Evolutionary conservation across 306 rosid genomes (phyloP).

Genomic region (Lathyrus oleraceus): DNA sequence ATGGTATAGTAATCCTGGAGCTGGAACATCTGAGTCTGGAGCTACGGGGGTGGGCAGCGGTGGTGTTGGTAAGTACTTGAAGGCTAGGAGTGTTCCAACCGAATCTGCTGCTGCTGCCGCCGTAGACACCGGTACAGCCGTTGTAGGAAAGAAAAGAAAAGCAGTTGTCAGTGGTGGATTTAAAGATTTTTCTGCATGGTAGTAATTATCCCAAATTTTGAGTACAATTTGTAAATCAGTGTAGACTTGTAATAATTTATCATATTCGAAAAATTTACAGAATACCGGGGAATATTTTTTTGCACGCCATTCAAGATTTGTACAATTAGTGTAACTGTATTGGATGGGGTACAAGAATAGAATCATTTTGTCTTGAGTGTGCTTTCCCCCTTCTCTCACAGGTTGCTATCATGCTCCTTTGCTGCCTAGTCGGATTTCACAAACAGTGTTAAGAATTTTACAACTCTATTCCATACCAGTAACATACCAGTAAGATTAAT

Average conservation of each 20-base stretch:
- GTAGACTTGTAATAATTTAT: constrained; percentile 27
- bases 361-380: constrained; percentile 32
- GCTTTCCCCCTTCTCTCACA: constrained; percentile 14
- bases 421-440: too few species aligned
- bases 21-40: constrained; percentile 63
- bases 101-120: constrained; percentile 42
- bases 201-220: constrained; percentile 46
- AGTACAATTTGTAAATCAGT: constrained; percentile 37
- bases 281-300: not conserved
- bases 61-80: constrained; percentile 87
- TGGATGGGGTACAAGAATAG: constrained; percentile 20
- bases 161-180: constrained; percentile 51
- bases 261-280: not conserved
- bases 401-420: not conserved
- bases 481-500: not conserved
- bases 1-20: constrained; percentile 89
- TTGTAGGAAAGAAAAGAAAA: constrained; percentile 77
- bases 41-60: constrained; percentile 48
- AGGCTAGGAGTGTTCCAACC: constrained; percentile 57
- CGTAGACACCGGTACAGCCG: constrained; percentile 40
- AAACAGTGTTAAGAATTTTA: not conserved
- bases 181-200: constrained; percentile 84
- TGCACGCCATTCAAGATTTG: constrained; percentile 37
- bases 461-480: not conserved
- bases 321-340: constrained; percentile 17